phyloP scores from a whole-genome alignment of 768 basidiomycete genomes.

The Kockovaella imperatae region DNA sequence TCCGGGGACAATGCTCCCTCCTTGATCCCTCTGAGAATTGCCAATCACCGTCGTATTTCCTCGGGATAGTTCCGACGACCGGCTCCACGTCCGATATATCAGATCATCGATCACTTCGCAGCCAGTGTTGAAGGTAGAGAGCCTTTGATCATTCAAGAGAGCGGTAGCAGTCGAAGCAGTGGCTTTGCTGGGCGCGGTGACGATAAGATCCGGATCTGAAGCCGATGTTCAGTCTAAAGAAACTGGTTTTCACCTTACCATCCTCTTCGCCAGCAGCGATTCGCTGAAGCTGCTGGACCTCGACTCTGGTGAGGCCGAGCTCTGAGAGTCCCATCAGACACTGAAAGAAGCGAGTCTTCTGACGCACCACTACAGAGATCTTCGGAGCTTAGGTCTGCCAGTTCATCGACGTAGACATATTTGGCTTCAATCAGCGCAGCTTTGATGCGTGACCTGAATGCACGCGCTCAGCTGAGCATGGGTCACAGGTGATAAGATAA shows the following conservation, averaged over 20 bases:
- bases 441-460: slow-evolving; percentile 23
- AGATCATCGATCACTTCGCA: slow-evolving; percentile 29
- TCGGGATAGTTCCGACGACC: not conserved
- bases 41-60: no score
- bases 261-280: no score
- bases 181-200: not conserved
- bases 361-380: slow-evolving; percentile 32
- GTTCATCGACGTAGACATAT: slow-evolving; percentile 21
- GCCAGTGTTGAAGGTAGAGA: slow-evolving; percentile 22
- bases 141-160: slow-evolving; percentile 7
- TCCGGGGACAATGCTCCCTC: slow-evolving; percentile 27
- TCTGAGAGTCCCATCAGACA: slow-evolving; percentile 11
- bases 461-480: not conserved
- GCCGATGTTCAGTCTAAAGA: not conserved
- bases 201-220: no score
- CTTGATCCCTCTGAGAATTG: not conserved
- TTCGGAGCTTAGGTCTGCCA: slow-evolving; percentile 7
- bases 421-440: slow-evolving; percentile 28
- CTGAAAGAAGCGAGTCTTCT: not conserved
- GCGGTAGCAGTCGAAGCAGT: slow-evolving; percentile 19
- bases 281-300: no score
- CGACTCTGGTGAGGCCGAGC: no score
- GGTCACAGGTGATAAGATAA: not conserved
- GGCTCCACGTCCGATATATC: slow-evolving; percentile 14
- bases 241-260: not conserved